Evolutionary conservation across 2,329 filamentous ascomycete genomes (phyloP).

Genomic region (Trichoderma harzianum): DNA sequence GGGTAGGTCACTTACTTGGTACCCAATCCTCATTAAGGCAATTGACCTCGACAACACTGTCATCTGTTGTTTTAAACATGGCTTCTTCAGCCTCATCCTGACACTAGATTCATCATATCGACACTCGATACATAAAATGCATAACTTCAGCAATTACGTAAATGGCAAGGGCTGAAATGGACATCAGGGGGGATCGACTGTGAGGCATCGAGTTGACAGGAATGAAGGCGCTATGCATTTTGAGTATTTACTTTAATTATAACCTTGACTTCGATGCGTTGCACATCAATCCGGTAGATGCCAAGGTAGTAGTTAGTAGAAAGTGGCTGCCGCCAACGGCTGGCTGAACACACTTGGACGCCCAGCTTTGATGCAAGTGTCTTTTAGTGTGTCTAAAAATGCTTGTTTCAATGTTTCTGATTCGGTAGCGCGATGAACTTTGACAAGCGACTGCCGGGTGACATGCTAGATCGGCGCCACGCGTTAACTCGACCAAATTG

Average conservation of each 20-base stretch:
- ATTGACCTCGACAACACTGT: background rate
- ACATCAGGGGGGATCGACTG: too few relatives aligned
- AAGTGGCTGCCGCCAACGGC: background rate
- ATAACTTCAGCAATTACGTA: background rate
- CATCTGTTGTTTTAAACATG: background rate
- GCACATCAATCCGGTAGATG: background rate
- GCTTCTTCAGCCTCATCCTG: background rate
- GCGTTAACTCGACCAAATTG: background rate
- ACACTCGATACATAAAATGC: background rate
- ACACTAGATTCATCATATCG: background rate
- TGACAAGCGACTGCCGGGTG: background rate
- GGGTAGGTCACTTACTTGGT: background rate
- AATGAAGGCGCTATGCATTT: background rate
- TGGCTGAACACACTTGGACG: background rate
- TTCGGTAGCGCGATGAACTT: background rate
- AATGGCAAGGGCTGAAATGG: background rate
- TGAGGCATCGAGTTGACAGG: background rate
- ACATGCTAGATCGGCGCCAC: background rate
- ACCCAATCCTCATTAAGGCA: too few relatives aligned
- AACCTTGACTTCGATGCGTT: background rate
- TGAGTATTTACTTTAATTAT: background rate
- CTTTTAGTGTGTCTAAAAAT: background rate
- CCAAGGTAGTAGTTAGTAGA: background rate
- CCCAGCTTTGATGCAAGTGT: background rate
- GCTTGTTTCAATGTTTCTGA: background rate